Evolutionary conservation across 257 asterid genomes (phyloP).

Genomic region (Rhazya stricta): DNA sequence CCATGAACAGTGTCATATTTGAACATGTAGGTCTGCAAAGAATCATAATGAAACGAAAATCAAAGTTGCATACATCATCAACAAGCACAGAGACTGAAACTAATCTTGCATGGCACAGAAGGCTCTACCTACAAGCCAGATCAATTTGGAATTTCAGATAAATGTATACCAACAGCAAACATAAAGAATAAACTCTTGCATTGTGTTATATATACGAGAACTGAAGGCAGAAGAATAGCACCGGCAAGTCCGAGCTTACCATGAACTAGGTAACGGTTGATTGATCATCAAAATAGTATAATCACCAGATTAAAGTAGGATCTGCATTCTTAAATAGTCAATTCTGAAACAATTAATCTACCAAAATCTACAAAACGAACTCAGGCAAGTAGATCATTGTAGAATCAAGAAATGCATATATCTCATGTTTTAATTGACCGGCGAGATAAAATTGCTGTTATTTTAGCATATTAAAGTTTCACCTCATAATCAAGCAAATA

Average conservation of each 20-base stretch:
- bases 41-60: neutral
- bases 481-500: neutral
- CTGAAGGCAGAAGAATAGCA: neutral
- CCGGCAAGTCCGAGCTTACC: neutral
- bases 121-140: neutral
- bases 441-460: neutral
- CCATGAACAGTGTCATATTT: slow-evolving; percentile 87
- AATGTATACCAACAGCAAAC: neutral
- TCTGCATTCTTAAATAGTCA: neutral
- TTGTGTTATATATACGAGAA: neutral
- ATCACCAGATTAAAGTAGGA: neutral
- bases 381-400: neutral
- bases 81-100: neutral
- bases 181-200: neutral
- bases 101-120: neutral
- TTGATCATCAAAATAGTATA: neutral
- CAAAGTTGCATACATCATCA: neutral
- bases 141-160: neutral
- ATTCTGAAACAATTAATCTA: too few relatives aligned
- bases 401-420: neutral
- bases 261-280: neutral
- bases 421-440: neutral
- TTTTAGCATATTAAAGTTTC: neutral
- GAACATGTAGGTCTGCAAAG: slow-evolving; percentile 74
- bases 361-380: neutral